phyloP scores from a whole-genome alignment of 23 red algal species.

The Gracilariopsis chorda region DNA sequence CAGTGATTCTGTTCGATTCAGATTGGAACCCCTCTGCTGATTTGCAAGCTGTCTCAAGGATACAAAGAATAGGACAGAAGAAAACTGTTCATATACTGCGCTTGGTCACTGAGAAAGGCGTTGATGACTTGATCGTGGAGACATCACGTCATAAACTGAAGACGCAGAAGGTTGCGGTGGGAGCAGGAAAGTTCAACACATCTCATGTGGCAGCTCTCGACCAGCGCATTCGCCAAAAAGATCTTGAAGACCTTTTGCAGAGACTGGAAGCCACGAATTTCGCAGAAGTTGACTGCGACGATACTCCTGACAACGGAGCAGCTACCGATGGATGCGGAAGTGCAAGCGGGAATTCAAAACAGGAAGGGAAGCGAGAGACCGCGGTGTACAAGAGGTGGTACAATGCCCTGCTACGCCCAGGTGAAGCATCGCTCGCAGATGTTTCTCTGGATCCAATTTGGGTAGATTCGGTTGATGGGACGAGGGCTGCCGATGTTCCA shows the following conservation, averaged over 20 bases:
- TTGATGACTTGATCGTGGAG: slow-evolving; percentile 72
- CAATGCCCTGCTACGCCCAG: not conserved
- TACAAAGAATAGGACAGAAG: slow-evolving; percentile 90
- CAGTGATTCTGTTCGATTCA: slow-evolving; percentile 92
- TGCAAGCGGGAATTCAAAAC: no score
- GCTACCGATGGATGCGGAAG: not conserved
- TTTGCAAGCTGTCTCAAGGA: slow-evolving; percentile 78
- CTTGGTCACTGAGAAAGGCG: slow-evolving; percentile 51
- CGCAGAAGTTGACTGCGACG: not conserved
- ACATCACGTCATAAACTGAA: slow-evolving; percentile 28
- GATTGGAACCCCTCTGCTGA: slow-evolving; percentile 92
- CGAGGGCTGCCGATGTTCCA: not conserved
- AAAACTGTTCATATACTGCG: slow-evolving; percentile 78
- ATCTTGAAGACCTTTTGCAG: slow-evolving; percentile 40
- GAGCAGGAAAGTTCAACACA: slow-evolving; percentile 54
- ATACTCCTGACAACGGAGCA: not conserved
- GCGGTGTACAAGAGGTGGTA: not conserved
- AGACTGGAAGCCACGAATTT: slow-evolving; percentile 26
- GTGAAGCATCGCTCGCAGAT: not conserved
- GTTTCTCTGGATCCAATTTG: slow-evolving; percentile 27
- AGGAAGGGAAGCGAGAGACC: not conserved
- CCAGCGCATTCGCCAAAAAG: slow-evolving; percentile 37
- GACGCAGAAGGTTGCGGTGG: slow-evolving; percentile 46
- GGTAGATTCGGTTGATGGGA: slow-evolving; percentile 42
- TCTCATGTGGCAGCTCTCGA: slow-evolving; percentile 20